Evolutionary conservation across 106 monocot species (phyloP).

Genomic region (Acanthochlamys bracteata): DNA sequence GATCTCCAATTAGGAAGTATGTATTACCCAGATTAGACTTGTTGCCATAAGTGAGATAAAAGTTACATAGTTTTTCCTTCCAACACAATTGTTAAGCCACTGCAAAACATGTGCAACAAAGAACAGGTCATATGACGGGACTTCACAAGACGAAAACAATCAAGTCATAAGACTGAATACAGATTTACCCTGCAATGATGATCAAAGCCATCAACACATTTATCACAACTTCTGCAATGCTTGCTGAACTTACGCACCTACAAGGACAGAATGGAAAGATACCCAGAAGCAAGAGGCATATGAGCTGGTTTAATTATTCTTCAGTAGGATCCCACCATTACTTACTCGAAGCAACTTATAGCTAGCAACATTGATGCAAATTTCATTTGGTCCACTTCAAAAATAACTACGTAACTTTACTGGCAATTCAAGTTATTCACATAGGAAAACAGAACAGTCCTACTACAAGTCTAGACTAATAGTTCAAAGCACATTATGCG

Average conservation of each 20-base stretch:
- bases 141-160: neutral
- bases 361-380: no score
- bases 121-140: neutral
- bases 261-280: conserved; percentile 11
- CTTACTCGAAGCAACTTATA: no score
- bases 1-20: neutral
- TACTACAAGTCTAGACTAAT: no score
- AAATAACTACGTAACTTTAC: no score
- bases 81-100: conserved; percentile 99
- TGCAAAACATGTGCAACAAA: conserved; percentile 15
- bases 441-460: no score
- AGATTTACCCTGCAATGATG: conserved; percentile 90
- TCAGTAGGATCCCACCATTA: no score
- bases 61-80: conserved; percentile 88
- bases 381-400: no score
- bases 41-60: conserved; percentile 93
- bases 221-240: conserved; percentile 98
- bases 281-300: neutral
- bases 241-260: conserved; percentile 94
- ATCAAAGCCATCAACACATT: conserved; percentile 99
- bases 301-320: neutral
- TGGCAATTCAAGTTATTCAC: no score
- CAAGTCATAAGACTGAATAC: neutral
- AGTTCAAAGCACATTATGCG: no score
- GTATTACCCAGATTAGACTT: conserved; percentile 74